These are phyloP conservation scores for Carex arenaria DNA, from an alignment of 202 grass and related monocot genomes.

Conservation along the genomic window DNA sequence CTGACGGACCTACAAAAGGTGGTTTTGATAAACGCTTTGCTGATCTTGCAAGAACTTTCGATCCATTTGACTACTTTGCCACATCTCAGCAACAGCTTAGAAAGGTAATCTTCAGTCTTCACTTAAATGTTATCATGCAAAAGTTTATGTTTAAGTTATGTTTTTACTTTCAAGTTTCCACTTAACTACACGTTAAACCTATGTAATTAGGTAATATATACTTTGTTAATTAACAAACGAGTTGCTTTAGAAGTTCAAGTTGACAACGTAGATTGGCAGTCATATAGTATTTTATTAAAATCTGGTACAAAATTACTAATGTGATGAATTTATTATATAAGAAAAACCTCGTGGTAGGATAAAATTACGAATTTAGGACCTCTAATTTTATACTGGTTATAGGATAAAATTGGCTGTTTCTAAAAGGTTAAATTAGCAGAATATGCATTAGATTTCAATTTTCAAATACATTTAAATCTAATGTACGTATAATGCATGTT, in stretches of 20 bases:
- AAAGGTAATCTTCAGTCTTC: slow-evolving; percentile 23
- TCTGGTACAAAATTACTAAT: not conserved
- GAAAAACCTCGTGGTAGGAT: not conserved
- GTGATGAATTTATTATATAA: not conserved
- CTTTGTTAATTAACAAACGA: not conserved
- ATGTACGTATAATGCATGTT: no score
- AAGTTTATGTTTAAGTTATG: not conserved
- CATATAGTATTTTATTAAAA: not conserved
- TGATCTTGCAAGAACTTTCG: slow-evolving; percentile 39
- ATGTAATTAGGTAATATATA: not conserved
- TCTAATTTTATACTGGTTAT: not conserved
- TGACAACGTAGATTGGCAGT: not conserved
- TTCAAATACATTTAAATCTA: no score
- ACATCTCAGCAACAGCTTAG: slow-evolving; percentile 47
- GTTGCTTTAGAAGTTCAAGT: not conserved
- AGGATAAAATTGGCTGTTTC: not conserved
- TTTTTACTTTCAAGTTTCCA: not conserved
- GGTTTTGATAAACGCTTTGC: slow-evolving; percentile 35
- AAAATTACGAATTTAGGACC: not conserved
- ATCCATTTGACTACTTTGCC: slow-evolving; percentile 47
- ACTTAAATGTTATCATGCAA: not conserved
- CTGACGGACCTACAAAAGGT: slow-evolving; percentile 4
- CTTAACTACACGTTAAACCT: not conserved
- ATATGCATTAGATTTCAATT: no score
- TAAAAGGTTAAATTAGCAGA: no score